Conservation (phyloP, 306 rosid genomes). For the Vigna trinervia region DNA sequence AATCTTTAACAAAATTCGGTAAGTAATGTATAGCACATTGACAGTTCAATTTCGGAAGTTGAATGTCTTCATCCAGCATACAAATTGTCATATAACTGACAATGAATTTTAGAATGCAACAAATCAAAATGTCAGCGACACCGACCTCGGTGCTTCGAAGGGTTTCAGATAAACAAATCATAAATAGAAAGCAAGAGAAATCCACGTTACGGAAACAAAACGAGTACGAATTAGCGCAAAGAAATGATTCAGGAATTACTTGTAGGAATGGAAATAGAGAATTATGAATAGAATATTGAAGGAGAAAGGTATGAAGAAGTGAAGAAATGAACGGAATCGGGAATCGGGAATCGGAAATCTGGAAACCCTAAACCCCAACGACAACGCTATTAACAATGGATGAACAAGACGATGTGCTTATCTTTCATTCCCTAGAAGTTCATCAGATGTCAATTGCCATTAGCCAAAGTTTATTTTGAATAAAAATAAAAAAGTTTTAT, state of each 20-base stretch:
- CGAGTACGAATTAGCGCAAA: not conserved
- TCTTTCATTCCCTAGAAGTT: not conserved
- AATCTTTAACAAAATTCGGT: too few species aligned
- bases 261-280: not conserved
- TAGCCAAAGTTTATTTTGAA: not conserved
- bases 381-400: not conserved
- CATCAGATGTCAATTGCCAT: not conserved
- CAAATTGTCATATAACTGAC: not conserved
- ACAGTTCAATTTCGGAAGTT: not conserved
- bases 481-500: too few species aligned
- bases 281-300: not conserved
- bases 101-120: not conserved
- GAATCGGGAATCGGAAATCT: not conserved
- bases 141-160: not conserved
- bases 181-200: too few species aligned
- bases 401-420: not conserved
- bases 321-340: not conserved
- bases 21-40: not conserved
- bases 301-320: too few species aligned
- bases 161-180: not conserved
- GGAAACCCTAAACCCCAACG: not conserved
- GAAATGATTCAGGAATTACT: not conserved
- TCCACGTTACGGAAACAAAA: too few species aligned
- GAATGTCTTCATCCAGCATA: not conserved
- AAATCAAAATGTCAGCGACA: not conserved